Conservation (phyloP, 345 rosid genomes). For the Trapa bicornis region DNA sequence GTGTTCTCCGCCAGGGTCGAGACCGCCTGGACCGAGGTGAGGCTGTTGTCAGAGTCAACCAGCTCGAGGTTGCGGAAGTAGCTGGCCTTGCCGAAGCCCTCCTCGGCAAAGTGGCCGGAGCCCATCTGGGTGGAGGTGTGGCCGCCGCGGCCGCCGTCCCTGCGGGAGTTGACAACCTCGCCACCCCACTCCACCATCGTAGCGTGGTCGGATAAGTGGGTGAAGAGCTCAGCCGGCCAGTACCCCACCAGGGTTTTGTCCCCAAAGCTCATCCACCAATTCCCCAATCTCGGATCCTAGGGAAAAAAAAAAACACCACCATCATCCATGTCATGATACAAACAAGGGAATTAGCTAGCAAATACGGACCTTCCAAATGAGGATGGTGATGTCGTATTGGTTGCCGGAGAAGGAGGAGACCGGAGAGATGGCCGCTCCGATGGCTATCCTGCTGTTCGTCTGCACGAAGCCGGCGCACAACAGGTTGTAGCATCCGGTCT, state of each 20-base stretch:
- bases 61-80: conserved; percentile 82
- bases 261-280: conserved; percentile 98
- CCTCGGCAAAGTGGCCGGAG: conserved; percentile 79
- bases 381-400: conserved; percentile 83
- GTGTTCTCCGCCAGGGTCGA: conserved; percentile 74
- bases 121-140: conserved; percentile 98
- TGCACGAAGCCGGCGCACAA: conserved; percentile 90
- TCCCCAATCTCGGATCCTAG: conserved; percentile 83
- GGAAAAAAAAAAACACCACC: background rate
- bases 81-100: conserved; percentile 76
- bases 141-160: conserved; percentile 61
- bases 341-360: no score
- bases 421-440: conserved; percentile 99
- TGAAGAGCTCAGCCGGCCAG: conserved; percentile 94
- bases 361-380: conserved; percentile 80
- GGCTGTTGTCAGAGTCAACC: conserved; percentile 79
- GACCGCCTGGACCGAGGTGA: conserved; percentile 49
- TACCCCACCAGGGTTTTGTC: conserved; percentile 78
- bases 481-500: conserved; percentile 95
- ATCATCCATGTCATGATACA: no score
- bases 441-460: conserved; percentile 85
- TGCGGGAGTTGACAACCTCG: conserved; percentile 82
- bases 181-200: conserved; percentile 99
- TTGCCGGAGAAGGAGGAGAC: conserved; percentile 43
- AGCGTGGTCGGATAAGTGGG: conserved; percentile 77